These are phyloP conservation scores for Candida endomychidarum DNA, from an alignment of 805 yeast species.

Conservation along the genomic window DNA sequence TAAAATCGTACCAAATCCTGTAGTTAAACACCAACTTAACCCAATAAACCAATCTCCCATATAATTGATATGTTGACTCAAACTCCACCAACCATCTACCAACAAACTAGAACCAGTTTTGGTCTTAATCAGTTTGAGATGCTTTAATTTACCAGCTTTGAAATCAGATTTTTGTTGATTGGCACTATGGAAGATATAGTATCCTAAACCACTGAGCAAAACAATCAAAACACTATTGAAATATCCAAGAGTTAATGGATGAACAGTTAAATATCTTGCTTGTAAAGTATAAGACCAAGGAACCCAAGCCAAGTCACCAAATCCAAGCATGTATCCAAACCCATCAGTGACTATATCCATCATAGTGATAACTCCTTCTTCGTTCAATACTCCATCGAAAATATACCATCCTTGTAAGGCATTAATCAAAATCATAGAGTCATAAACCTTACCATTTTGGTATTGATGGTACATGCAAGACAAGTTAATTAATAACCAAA, in stretches of 20 bases:
- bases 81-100: conserved; percentile 95
- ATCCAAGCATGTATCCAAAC: conserved; percentile 92
- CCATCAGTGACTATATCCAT: conserved; percentile 97
- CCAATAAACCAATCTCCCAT: conserved; percentile 95
- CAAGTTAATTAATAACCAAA: conserved; percentile 79
- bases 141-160: conserved; percentile 70
- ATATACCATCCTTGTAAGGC: conserved; percentile 77
- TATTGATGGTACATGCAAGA: conserved; percentile 84
- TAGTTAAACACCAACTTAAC: conserved; percentile 87
- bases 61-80: conserved; percentile 90
- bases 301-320: conserved; percentile 90
- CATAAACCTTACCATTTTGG: conserved; percentile 56
- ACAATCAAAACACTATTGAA: conserved; percentile 41
- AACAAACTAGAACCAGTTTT: conserved; percentile 76
- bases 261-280: conserved; percentile 62
- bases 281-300: conserved; percentile 92
- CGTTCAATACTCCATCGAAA: conserved; percentile 89
- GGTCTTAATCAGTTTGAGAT: conserved; percentile 63
- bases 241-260: conserved; percentile 55
- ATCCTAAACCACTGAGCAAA: conserved; percentile 59
- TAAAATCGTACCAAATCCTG: conserved; percentile 76
- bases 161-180: conserved; percentile 84
- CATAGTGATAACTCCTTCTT: conserved; percentile 87
- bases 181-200: conserved; percentile 77
- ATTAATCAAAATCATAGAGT: conserved; percentile 70